Evolutionary conservation across 2,329 filamentous ascomycete genomes (phyloP).

Genomic region (Claviceps pusilla): DNA sequence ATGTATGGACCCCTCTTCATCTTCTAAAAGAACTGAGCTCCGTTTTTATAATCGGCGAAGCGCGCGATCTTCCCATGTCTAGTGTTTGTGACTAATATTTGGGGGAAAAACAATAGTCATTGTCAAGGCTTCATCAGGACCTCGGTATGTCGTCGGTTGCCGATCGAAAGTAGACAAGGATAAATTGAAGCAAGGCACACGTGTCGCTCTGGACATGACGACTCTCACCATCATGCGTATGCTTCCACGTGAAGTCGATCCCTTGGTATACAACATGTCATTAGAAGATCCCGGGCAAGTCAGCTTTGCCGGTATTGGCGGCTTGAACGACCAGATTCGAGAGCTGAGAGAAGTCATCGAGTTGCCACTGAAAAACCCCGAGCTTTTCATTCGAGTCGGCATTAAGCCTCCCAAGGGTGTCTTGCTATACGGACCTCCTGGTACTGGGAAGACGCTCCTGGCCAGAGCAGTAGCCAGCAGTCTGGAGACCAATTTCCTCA

Average conservation of each 20-base stretch:
- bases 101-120: constrained; percentile 52
- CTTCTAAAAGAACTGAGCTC: background rate
- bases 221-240: constrained; percentile 99
- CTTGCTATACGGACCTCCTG: constrained; percentile 84
- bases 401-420: constrained; percentile 99
- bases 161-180: constrained; percentile 94
- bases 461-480: constrained; percentile 92
- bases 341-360: constrained; percentile 97
- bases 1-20: constrained; percentile 45
- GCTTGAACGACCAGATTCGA: constrained; percentile 93
- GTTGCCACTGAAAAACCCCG: constrained; percentile 93
- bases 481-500: constrained; percentile 94
- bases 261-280: constrained; percentile 99
- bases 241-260: constrained; percentile 95
- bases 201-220: constrained; percentile 96
- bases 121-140: constrained; percentile 93
- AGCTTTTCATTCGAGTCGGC: constrained; percentile 88
- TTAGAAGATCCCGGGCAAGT: constrained; percentile 94
- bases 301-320: constrained; percentile 94
- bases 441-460: constrained; percentile 90
- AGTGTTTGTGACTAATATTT: constrained; percentile 3
- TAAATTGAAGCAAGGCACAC: constrained; percentile 95
- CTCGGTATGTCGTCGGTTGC: constrained; percentile 95
- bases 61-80: background rate
- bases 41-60: background rate